A percentile compares a stretch with the other conserved stretches of the same genome.
Conservation (phyloP, 768 basidiomycete species). For the Holtermanniella nyarrowii region DNA sequence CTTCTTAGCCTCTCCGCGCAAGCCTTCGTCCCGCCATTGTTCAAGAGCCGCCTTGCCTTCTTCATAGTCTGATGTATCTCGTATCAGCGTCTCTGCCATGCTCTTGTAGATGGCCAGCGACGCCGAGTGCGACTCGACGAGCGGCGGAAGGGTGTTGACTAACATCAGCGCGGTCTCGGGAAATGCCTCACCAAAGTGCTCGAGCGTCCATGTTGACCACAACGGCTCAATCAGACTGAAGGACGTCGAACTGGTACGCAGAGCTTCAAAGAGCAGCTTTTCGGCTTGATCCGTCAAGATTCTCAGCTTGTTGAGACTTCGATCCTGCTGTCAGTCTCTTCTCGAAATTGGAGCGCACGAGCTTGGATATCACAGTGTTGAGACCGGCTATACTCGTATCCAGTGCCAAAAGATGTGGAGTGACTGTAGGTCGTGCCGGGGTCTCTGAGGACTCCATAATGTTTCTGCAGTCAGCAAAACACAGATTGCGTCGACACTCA, state of each 20-base stretch:
- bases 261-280: conserved; percentile 26
- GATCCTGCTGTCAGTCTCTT: conserved; percentile 10
- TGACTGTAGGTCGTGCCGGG: conserved; percentile 19
- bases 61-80: conserved; percentile 21
- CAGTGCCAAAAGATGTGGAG: conserved; percentile 9
- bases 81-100: conserved; percentile 10
- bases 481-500: conserved; percentile 45
- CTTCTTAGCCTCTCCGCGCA: conserved; percentile 18
- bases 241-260: conserved; percentile 3
- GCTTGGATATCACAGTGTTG: conserved; percentile 19
- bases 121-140: conserved; percentile 14
- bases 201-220: conserved; percentile 32
- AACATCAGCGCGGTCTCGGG: neutral
- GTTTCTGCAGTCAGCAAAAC: conserved; percentile 13
- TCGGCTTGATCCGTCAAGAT: conserved; percentile 27
- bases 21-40: conserved; percentile 19
- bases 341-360: conserved; percentile 13
- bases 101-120: conserved; percentile 14
- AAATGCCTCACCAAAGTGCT: conserved; percentile 21
- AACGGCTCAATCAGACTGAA: conserved; percentile 23
- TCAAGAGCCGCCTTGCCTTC: conserved; percentile 24
- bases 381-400: conserved; percentile 8
- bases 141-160: conserved; percentile 24
- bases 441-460: conserved; percentile 10
- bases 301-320: conserved; percentile 17